These are phyloP conservation scores for Ogataea dorogensis DNA, from an alignment of 805 yeast species.

Conservation along the genomic window DNA sequence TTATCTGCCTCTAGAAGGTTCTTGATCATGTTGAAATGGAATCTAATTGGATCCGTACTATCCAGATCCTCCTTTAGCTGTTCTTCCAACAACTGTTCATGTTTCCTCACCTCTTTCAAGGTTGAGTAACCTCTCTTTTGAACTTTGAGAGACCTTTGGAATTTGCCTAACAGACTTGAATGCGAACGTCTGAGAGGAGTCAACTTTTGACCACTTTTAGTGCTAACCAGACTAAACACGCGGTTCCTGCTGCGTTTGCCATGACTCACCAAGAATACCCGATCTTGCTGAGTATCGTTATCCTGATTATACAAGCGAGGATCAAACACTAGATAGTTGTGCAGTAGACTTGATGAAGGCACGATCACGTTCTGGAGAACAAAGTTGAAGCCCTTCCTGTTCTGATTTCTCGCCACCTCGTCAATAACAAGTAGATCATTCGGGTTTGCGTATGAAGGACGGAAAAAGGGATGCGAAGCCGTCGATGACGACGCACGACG, in stretches of 20 bases:
- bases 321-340: constrained; percentile 32
- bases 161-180: constrained; percentile 28
- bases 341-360: constrained; percentile 29
- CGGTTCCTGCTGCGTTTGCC: constrained; percentile 31
- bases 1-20: constrained; percentile 23
- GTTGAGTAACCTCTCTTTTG: constrained; percentile 7
- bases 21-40: constrained; percentile 27
- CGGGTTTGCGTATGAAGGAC: constrained; percentile 34
- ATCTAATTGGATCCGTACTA: constrained; percentile 9
- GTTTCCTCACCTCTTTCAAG: constrained; percentile 15
- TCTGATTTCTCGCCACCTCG: constrained; percentile 24
- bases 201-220: constrained; percentile 21
- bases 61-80: constrained; percentile 4
- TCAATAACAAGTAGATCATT: constrained; percentile 30
- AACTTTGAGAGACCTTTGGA: constrained; percentile 3
- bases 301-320: constrained; percentile 21
- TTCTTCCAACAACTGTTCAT: constrained; percentile 2
- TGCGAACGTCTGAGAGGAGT: constrained; percentile 31
- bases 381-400: constrained; percentile 22
- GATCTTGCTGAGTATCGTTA: constrained; percentile 16
- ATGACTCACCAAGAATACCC: no score
- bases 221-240: constrained; percentile 28
- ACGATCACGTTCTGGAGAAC: constrained; percentile 23
- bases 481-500: constrained; percentile 10
- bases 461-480: constrained; percentile 34